Evolutionary conservation across 2,329 filamentous ascomycete genomes (phyloP), one percentile per base, ranked within the genome.

Genomic region (Ceratocystis colombiana): DNA sequence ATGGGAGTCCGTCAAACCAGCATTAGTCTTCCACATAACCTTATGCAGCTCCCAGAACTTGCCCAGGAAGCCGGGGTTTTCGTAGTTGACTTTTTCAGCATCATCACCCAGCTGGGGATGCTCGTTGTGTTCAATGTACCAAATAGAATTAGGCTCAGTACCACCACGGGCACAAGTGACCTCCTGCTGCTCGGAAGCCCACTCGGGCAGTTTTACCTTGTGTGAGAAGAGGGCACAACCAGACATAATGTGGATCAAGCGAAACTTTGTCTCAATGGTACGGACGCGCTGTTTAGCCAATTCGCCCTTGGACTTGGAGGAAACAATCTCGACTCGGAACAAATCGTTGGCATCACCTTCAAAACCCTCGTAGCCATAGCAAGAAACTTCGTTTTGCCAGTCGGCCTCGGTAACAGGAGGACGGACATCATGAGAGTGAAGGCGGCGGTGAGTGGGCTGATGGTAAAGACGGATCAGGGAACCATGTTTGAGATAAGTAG

Each of bases 1-100:
- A 74, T 99, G 94, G 20, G 92, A 96, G 73, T 99, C 94, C 30
- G 94, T 90, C 62, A 99, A 84, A 55, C 94, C 94, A 41, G 94
- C 94, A 74, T 99, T 99, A 45, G 94, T 99, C 72, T 84, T 91
- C 94, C 94, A 99, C 94, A 99, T 99, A 70, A 99, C 94, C 76
- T 89, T 87, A 74, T 99, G 92, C 57, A 99, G 82, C 78, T 99
- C 94, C 85, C 88, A 91, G 79, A 99, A 99, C 76, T 99, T 99
- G 73, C 90, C 90, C 69, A 99, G 87, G 84, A 99, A 99, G 33
- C 93, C 91, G 15, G 93, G 94, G 71, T 92, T 87, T 72, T 84
- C 85, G 78, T 99, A 99, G 78, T 97, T 99, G 77, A 96, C 93
- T 79, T 90, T 96, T 75, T 97, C 94, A 15, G 90, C 86, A 69